Evolutionary conservation across 148 eudicot genomes (phyloP).

Genomic region (Fagopyrum homotropicum): DNA sequence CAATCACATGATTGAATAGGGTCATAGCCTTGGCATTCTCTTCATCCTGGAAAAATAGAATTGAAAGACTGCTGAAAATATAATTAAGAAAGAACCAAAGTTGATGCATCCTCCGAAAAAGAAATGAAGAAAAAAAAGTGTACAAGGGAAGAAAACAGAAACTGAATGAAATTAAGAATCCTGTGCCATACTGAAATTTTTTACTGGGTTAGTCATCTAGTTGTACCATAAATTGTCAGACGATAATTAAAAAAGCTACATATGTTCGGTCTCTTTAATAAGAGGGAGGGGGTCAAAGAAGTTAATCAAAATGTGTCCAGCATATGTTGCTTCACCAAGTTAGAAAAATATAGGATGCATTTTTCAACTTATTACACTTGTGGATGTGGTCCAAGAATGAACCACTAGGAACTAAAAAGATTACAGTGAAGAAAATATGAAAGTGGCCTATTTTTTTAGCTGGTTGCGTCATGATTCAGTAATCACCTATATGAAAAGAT

Average conservation of each 20-base stretch:
- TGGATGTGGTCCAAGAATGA: background rate
- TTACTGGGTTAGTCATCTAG: no score
- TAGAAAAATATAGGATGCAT: background rate
- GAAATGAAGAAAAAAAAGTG: background rate
- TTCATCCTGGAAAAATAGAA: conserved; percentile 50
- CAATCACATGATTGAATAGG: conserved; percentile 65
- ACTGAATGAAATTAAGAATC: background rate
- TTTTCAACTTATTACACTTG: background rate
- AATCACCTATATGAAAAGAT: no score
- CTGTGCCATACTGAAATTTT: no score
- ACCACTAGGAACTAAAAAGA: background rate
- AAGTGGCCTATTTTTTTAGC: background rate
- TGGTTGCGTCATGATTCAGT: background rate
- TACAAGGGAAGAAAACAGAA: no score
- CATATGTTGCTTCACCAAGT: background rate
- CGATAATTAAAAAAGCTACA: no score
- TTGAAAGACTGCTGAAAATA: background rate
- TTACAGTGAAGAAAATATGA: background rate
- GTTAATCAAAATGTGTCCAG: background rate
- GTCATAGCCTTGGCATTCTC: conserved; percentile 94
- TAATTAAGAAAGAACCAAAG: background rate
- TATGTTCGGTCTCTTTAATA: background rate
- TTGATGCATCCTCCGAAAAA: background rate
- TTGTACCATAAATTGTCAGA: no score
- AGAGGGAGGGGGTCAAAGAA: background rate